Base-by-base conservation (phyloP, 257 asterid genomes). In the Solanum okadae region DNA sequence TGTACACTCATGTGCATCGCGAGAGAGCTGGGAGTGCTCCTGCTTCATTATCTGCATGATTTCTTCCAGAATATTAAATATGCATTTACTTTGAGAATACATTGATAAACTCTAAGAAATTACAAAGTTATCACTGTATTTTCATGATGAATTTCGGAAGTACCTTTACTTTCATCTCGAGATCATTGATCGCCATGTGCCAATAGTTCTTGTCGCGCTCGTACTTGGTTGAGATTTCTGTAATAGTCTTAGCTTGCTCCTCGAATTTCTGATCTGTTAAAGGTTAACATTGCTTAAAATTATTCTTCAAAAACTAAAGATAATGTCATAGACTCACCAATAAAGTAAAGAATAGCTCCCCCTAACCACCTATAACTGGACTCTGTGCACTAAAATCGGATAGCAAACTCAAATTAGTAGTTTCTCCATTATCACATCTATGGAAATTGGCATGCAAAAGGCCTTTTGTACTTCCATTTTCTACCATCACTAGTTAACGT, bases 1-100 rank as follows among this genome's bases (percentile, higher is more conserved):
- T 18, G 87, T 94, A 86, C 99, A 97, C 63, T 96, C 97, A 88
- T 97, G 99, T 25, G 99, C 99, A 89, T 94, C 98, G 4, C 88
- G 95, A 85, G 98, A 96, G 86, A 97, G 99, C 93, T 89, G 93
- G 42, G 93, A 86, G 86, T 97, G 97, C 89, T 96, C 98, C 88
- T 90, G 91, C 89, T 96, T 97, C 99, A 97, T 96, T 85, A 90
- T 88, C 99, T 97, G 92, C 86, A 88, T 49, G 88, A 8, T 49
- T 34, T 40, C 18, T 83, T 23, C 79, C 68, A 27, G 76, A 59
- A 89, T 88, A 29, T 52, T 31, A 31, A 37, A 83, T 15, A 70
- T 65, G 68, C 35, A 77, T 20, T 12, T 9, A n/a, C 52, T 18
- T 76, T 71, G 63, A 61, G 84, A 82, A 33, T 29, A 82, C 70